Percentiles rank a stretch among this genome's conserved stretches.
Conservation (phyloP, 2,329 filamentous ascomycete species). For the Colletotrichum sp. region DNA sequence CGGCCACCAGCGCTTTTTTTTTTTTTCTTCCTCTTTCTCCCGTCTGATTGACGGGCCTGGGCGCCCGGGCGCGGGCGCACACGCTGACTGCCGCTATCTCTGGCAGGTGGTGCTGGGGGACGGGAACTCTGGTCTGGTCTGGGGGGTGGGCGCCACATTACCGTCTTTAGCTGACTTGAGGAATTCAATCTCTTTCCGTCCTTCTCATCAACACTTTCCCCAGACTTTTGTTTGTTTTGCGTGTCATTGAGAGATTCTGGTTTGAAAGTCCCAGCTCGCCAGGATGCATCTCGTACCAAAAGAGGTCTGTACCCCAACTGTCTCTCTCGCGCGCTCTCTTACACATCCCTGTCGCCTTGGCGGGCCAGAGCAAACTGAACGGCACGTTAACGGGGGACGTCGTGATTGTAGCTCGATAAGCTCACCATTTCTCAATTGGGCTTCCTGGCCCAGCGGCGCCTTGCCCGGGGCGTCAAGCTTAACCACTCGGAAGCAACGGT, state of each 20-base stretch:
- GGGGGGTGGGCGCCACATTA: neutral
- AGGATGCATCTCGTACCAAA: slow-evolving; percentile 54
- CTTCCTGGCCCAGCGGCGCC: slow-evolving; percentile 82
- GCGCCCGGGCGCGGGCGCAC: neutral
- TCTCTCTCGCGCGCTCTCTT: neutral
- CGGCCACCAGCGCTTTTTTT: neutral
- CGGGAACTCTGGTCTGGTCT: neutral
- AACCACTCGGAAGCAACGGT: slow-evolving; percentile 91
- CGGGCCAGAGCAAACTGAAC: neutral
- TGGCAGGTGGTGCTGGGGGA: neutral
- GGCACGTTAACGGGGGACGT: slow-evolving; percentile 18
- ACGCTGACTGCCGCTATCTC: slow-evolving; percentile 2
- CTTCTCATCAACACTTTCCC: neutral
- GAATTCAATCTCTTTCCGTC: neutral
- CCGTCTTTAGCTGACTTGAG: neutral
- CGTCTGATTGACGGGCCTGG: neutral
- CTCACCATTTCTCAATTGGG: slow-evolving; percentile 91
- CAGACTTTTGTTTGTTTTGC: neutral
- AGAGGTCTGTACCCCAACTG: slow-evolving; percentile 41
- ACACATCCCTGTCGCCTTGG: slow-evolving; percentile 19
- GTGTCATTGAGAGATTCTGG: neutral
- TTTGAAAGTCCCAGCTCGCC: neutral
- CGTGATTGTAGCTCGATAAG: slow-evolving; percentile 80
- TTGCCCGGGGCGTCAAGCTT: slow-evolving; percentile 85
- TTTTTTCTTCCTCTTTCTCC: neutral